phyloP scores from a whole-genome alignment of 305 asterid species.

The Solanum hybrid region DNA sequence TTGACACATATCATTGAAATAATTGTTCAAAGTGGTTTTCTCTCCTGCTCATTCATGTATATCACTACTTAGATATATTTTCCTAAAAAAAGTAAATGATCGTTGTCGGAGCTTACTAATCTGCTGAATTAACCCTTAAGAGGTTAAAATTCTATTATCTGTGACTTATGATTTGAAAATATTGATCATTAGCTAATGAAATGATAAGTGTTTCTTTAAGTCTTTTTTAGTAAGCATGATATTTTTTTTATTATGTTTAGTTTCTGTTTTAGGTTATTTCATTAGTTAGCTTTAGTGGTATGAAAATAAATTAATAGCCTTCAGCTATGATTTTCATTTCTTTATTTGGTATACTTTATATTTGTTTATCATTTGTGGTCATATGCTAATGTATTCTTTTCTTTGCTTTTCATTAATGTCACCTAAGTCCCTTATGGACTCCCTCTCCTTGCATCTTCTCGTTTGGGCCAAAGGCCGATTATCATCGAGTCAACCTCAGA shows the following conservation, averaged over 20 bases:
- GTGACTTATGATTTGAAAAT: neutral
- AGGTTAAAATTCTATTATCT: neutral
- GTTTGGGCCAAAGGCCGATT: neutral
- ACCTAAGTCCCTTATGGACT: neutral
- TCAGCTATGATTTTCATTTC: neutral
- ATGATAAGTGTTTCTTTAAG: neutral
- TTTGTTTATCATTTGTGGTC: neutral
- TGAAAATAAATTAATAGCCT: neutral
- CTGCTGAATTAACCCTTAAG: neutral
- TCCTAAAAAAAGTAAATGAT: no score
- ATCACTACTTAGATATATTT: neutral
- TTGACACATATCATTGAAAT: neutral
- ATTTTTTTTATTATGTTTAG: neutral
- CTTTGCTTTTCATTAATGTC: neutral
- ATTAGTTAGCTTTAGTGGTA: neutral
- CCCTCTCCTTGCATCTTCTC: neutral
- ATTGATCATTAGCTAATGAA: neutral
- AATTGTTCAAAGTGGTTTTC: neutral
- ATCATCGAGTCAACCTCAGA: neutral
- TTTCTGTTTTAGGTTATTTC: neutral
- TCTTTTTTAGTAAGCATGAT: neutral
- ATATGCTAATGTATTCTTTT: neutral
- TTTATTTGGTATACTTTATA: neutral
- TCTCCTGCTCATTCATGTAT: neutral
- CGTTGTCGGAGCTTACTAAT: neutral